Evolutionary conservation across 164 flowering plant genomes (phyloP).

Genomic region (Nymphaea colorata): DNA sequence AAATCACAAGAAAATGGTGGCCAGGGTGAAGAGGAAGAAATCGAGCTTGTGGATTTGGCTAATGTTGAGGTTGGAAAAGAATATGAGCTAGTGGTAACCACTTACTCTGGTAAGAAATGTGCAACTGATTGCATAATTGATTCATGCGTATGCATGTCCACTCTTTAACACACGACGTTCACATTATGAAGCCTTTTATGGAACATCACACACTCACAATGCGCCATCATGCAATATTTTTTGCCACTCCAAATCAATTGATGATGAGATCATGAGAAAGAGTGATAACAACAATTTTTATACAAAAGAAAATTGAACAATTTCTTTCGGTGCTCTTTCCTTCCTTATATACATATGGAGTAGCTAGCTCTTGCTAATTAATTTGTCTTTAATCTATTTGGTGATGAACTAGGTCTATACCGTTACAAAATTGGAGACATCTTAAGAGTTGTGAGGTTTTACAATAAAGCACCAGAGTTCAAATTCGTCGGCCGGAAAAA

Average conservation of each 20-base stretch:
- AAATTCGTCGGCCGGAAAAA: constrained; percentile 50
- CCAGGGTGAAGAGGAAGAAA: not conserved
- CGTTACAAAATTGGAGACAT: constrained; percentile 69
- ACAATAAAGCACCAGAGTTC: constrained; percentile 64
- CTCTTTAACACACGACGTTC: too few relatives aligned
- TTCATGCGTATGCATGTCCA: too few relatives aligned
- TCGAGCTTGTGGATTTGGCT: constrained; percentile 37
- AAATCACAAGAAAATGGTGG: constrained; percentile 1
- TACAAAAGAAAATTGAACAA: too few relatives aligned
- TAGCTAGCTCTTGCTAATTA: too few relatives aligned
- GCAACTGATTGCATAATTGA: not conserved
- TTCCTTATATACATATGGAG: too few relatives aligned
- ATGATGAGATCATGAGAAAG: too few relatives aligned
- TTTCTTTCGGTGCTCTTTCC: too few relatives aligned
- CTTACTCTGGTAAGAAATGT: constrained; percentile 34
- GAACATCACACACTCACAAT: not conserved
- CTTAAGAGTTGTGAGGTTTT: constrained; percentile 47
- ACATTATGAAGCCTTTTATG: not conserved
- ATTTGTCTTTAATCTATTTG: not conserved
- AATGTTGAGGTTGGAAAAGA: constrained; percentile 51
- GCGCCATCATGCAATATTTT: not conserved
- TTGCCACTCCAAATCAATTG: too few relatives aligned
- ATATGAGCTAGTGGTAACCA: constrained; percentile 62
- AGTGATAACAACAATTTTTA: too few relatives aligned
- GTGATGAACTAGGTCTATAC: constrained; percentile 9